These are phyloP conservation scores for Gossypium bickii DNA, from an alignment of 345 rosid species.

Conservation along the genomic window DNA sequence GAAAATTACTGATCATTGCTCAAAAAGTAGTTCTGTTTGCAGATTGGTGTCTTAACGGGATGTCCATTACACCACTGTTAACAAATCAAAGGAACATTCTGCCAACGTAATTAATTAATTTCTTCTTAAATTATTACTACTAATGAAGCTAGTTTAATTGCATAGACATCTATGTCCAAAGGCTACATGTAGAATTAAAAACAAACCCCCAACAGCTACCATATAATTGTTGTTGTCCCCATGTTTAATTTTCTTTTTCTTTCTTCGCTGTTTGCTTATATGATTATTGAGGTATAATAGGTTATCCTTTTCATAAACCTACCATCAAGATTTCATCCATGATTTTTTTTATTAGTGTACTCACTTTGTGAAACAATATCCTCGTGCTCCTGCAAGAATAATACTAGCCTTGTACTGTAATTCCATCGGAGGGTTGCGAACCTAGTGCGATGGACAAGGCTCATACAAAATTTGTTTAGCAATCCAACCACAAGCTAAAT, in stretches of 20 bases:
- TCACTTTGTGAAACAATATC: background rate
- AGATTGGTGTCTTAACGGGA: too few relatives aligned
- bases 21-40: background rate
- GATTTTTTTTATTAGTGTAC: background rate
- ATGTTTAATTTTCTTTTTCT: background rate
- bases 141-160: background rate
- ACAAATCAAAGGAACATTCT: background rate
- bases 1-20: background rate
- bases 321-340: slow-evolving; percentile 2
- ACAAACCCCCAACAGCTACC: background rate
- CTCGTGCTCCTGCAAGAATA: too few relatives aligned
- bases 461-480: too few relatives aligned
- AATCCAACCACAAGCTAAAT: too few relatives aligned
- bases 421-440: too few relatives aligned
- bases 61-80: too few relatives aligned
- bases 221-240: slow-evolving; percentile 5
- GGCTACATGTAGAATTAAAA: background rate
- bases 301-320: slow-evolving; percentile 8
- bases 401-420: too few relatives aligned
- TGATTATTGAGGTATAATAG: background rate
- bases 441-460: too few relatives aligned
- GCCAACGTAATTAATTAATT: background rate
- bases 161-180: background rate
- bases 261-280: background rate
- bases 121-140: background rate